Conservation (phyloP, 78 protist genomes). For the Anaeramoeba ignava region DNA sequence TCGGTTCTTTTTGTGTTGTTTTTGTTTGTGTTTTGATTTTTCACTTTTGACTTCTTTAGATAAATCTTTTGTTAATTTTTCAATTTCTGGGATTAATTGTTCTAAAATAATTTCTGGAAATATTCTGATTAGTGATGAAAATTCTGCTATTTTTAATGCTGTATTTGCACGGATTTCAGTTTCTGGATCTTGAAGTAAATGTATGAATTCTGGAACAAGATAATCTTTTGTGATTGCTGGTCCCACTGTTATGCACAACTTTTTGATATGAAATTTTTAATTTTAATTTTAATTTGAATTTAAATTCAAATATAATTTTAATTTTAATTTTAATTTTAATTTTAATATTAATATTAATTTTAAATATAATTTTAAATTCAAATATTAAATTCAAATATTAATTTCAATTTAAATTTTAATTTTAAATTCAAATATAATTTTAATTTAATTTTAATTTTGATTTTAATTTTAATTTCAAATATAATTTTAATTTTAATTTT, state of each 20-base stretch:
- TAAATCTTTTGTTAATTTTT: neutral
- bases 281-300: neutral
- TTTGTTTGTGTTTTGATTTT: neutral
- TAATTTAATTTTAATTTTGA: no score
- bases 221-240: conserved; percentile 48
- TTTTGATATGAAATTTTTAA: neutral
- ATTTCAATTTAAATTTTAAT: no score
- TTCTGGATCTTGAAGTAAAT: conserved; percentile 76
- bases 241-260: conserved; percentile 29
- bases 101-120: neutral
- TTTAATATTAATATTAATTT: neutral
- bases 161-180: conserved; percentile 93
- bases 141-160: conserved; percentile 49
- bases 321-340: neutral
- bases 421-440: no score
- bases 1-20: neutral
- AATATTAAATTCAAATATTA: neutral
- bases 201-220: conserved; percentile 35
- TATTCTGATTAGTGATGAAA: conserved; percentile 6
- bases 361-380: neutral
- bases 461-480: no score
- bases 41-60: neutral
- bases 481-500: no score
- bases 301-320: neutral
- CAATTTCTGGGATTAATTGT: neutral